Evolutionary conservation across 2,329 filamentous ascomycete species (phyloP), one percentile per base, ranked within the genome.

Genomic region (Aspergillus sp.): DNA sequence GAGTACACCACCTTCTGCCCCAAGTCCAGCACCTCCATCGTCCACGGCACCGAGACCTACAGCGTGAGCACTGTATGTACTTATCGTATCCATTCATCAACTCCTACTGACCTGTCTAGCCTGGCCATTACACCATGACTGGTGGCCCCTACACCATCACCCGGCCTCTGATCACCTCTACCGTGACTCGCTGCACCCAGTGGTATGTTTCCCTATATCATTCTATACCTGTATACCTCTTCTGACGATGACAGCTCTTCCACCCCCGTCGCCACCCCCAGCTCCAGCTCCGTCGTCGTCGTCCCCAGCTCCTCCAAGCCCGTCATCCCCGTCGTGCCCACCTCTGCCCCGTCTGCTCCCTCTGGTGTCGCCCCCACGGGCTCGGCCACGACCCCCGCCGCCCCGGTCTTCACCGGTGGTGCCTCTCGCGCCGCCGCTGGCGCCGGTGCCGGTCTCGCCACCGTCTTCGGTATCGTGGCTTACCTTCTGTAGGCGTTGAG

Each of bases 1-100:
- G 73, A 76, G 53, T 82, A 82, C 77, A 84, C 81, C 74, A 90
- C 87, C 68, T 89, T 80, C 83, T 90, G 88, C 83, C 86, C 87
- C 19, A 77, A 68, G 61, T 71, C 87, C 60, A 30, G 26, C 26
- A 89, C 87, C 63, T 72, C 77, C 63, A 73, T 89, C 73, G 82
- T 80, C 66, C 78, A 87, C 76, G 81, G 79, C 69, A 77, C 73
- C 73, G 77, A 80, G 71, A 88, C 85, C 74, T 88, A 87, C 80
- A 86, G 81, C 64, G 77, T 90, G 74, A 84, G 84, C 60, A 76
- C 80, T 75, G 82, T 82, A 77, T 55, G 78, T 56, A 22, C 22
- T 22, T 1, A 22, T 22, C 22, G 3, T 22, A 22, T 22, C 22
- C 3, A 22, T 22, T 22, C 3, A 22, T 19, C 33, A 11, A 16